Percentiles rank a stretch among this genome's conserved stretches.
phyloP scores from a whole-genome alignment of 768 basidiomycete genomes.

The Lactifluus piperatus region DNA sequence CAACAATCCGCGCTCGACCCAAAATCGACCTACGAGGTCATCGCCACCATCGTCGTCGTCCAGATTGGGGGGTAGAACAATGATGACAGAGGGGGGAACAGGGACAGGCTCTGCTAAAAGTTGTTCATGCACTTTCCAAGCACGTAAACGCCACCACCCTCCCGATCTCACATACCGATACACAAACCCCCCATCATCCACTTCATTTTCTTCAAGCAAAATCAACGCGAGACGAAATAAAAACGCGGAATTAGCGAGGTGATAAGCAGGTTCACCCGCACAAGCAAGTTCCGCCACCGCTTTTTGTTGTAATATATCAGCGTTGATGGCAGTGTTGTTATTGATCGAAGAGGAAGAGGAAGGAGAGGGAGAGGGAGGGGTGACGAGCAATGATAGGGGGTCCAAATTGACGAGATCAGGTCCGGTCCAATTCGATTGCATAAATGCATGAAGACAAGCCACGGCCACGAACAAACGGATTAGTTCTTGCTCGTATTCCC shows the following conservation, averaged over 20 bases:
- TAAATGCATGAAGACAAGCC: constrained; percentile 79
- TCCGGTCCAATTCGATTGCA: constrained; percentile 96
- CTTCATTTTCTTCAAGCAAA: constrained; percentile 36
- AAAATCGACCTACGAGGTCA: constrained; percentile 58
- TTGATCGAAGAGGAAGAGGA: constrained; percentile 27
- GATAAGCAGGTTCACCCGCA: constrained; percentile 93
- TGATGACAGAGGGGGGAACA: constrained; percentile 34
- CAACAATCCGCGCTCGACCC: constrained; percentile 72
- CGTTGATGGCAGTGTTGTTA: constrained; percentile 22
- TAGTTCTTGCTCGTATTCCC: constrained; percentile 42
- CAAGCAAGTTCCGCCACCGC: constrained; percentile 71
- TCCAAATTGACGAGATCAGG: constrained; percentile 60
- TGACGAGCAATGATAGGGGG: constrained; percentile 32
- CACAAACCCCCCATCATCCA: neutral
- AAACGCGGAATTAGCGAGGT: constrained; percentile 60
- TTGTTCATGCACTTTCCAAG: constrained; percentile 62
- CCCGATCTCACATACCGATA: constrained; percentile 35
- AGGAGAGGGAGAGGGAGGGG: constrained; percentile 29
- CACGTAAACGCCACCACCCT: constrained; percentile 82
- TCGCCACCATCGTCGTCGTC: constrained; percentile 39
- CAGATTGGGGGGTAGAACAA: constrained; percentile 37
- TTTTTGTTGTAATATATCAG: constrained; percentile 49
- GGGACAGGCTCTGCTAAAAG: constrained; percentile 76
- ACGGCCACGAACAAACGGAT: constrained; percentile 57
- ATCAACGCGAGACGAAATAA: constrained; percentile 73